Evolutionary conservation across 768 basidiomycete genomes (phyloP), one percentile per base, ranked within the genome.

Genomic region (Mycena galericulata): DNA sequence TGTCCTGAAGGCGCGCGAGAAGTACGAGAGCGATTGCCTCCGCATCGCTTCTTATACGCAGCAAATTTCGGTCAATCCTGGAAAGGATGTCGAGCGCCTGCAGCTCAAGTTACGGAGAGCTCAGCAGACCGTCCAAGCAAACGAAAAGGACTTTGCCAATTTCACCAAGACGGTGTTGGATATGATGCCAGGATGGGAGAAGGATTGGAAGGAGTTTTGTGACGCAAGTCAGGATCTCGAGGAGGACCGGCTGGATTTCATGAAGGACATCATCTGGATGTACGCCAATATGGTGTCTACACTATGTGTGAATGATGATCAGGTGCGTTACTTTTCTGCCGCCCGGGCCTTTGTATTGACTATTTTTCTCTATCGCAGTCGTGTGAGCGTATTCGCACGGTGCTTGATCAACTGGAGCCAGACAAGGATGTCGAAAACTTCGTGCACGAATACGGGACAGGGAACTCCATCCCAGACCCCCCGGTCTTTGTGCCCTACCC

Each of bases 171-270:
- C 90, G 0, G 79, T 98, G 45, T 88, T 90, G 71, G 93, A 94
- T 59, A 97, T 95, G 24, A 85, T 88, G 29, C 85, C 83, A 57
- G 91, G 91, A 72, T 99, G 97, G 98, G 96, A 98, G 76, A 85
- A 87, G 70, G 92, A 94, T 67, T 99, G 98, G 98, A 97, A 95
- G 78, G 84, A 83, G 7, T 99, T 97, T 80, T 97, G 95, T 75
- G 98, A 99, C 79, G 88, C 88, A 30, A 94, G 94, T 65, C 98
- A 99, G 79, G 98, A 99, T 82, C 81, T 98, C 59, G 98, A 99
- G 75, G 96, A 98, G 74, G 92, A 96, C 67, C 87, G 98, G n/a
- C 80, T 97, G 77, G 95, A 97, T 67, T 95, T 97, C 77, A 90
- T 93, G 85, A 98, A 97, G 81, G 95, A 97, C 76, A 94, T 94